A percentile compares a stretch with the other conserved stretches of the same genome.
These are phyloP conservation scores for Ascochyta koolunga DNA, from an alignment of 2,329 filamentous ascomycete species.

Conservation along the genomic window DNA sequence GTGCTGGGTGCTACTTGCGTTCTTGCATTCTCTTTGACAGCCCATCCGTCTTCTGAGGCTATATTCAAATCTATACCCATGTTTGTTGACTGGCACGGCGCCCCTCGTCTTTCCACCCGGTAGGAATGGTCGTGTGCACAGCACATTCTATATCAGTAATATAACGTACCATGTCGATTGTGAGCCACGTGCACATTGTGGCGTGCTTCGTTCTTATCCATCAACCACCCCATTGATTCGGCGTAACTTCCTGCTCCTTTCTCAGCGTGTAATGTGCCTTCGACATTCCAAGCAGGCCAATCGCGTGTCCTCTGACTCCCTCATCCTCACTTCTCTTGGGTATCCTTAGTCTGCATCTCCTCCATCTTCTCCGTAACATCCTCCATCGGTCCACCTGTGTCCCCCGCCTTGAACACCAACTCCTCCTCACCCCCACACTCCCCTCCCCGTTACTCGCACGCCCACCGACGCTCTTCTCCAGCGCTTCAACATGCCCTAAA, in stretches of 20 bases:
- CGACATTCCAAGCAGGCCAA: too few relatives aligned
- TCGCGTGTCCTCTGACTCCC: not conserved
- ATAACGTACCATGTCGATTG: conserved; percentile 8
- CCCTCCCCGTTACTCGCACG: conserved; percentile 37
- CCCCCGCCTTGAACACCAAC: conserved; percentile 17
- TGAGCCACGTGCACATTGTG: not conserved
- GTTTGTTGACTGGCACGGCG: not conserved
- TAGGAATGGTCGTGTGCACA: not conserved
- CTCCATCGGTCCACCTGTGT: conserved; percentile 31
- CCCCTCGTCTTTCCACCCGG: not conserved
- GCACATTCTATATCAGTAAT: conserved; percentile 4
- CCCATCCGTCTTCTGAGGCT: conserved; percentile 3
- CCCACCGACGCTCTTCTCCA: conserved; percentile 48
- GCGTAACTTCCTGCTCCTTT: not conserved
- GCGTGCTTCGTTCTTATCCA: not conserved
- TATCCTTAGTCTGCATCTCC: conserved; percentile 32
- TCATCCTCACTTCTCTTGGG: conserved; percentile 9
- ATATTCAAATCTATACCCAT: conserved; percentile 12
- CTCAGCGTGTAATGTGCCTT: not conserved
- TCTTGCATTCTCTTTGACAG: conserved; percentile 2
- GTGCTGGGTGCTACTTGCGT: not conserved
- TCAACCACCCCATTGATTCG: not conserved
- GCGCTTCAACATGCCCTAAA: conserved; percentile 53
- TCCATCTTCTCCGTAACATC: conserved; percentile 42
- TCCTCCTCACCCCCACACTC: conserved; percentile 22